A percentile compares a stretch with the other conserved stretches of the same genome.
These are phyloP conservation scores for Exophiala mesophila DNA, from an alignment of 2,329 filamentous ascomycete genomes.

Conservation along the genomic window DNA sequence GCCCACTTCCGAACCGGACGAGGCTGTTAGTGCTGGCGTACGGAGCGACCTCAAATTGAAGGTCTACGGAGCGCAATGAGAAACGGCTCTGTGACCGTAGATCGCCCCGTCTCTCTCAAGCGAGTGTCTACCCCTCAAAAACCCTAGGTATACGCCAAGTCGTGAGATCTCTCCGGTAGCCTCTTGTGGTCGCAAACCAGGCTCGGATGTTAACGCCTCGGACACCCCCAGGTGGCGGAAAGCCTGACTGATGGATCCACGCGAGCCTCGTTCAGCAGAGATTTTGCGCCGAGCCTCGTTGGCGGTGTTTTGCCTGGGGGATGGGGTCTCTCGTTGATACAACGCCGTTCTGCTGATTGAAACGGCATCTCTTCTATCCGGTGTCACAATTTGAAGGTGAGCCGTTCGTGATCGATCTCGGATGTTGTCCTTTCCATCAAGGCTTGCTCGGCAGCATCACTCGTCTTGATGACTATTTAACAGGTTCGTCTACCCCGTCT, in stretches of 20 bases:
- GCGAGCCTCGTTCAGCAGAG: too few species aligned
- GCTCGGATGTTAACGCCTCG: too few species aligned
- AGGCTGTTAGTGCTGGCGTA: not conserved
- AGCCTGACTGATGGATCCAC: too few species aligned
- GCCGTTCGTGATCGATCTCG: slow-evolving; percentile 12
- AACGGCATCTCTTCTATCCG: slow-evolving; percentile 14
- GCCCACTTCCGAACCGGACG: not conserved
- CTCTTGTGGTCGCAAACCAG: too few species aligned
- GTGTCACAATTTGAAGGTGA: slow-evolving; percentile 22
- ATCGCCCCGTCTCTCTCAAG: not conserved
- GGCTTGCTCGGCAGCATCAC: not conserved
- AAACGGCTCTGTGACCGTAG: slow-evolving; percentile 3
- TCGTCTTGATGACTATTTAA: slow-evolving; percentile 11
- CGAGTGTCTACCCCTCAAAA: not conserved
- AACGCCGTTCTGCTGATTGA: slow-evolving; percentile 11
- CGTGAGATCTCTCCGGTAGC: too few species aligned
- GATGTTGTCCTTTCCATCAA: slow-evolving; percentile 19
- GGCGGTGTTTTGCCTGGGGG: too few species aligned
- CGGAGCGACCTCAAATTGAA: not conserved
- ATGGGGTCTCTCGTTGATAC: slow-evolving; percentile 16
- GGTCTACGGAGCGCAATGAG: not conserved
- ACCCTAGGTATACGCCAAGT: too few species aligned
- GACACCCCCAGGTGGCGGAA: too few species aligned
- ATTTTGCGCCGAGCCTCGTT: too few species aligned
- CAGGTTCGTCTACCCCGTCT: slow-evolving; percentile 1